A percentile compares a stretch with the other conserved stretches of the same genome.
Evolutionary conservation across 768 basidiomycete genomes (phyloP).

Genomic region (Saitozyma podzolica): DNA sequence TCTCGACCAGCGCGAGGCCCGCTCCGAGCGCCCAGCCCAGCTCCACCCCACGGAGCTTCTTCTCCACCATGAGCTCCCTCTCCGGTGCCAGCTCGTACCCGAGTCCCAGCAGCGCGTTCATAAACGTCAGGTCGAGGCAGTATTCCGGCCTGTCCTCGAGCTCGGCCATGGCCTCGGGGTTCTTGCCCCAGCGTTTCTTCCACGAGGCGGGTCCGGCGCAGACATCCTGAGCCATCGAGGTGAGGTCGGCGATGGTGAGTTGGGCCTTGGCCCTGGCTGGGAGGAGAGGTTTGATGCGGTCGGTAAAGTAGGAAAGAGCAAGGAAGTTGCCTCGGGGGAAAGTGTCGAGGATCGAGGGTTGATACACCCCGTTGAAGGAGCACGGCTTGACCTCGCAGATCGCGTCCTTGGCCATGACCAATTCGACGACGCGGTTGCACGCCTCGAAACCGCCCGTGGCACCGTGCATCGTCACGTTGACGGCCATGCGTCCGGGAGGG

Average conservation of each 20-base stretch:
- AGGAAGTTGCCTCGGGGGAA: conserved; percentile 83
- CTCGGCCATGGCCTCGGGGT: conserved; percentile 62
- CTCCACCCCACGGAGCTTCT: conserved; percentile 84
- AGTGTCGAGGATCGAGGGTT: conserved; percentile 83
- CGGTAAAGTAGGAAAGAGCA: conserved; percentile 97
- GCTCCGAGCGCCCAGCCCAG: conserved; percentile 92
- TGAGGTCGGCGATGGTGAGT: conserved; percentile 63
- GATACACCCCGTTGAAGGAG: conserved; percentile 96
- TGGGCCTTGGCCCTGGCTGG: conserved; percentile 41
- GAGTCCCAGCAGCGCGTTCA: conserved; percentile 79
- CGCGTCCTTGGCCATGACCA: conserved; percentile 92
- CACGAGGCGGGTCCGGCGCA: conserved; percentile 70
- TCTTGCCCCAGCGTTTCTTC: conserved; percentile 53
- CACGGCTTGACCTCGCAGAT: conserved; percentile 90
- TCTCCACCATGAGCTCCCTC: conserved; percentile 69
- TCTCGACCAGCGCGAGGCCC: conserved; percentile 51
- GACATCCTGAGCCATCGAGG: conserved; percentile 66
- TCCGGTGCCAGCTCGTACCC: conserved; percentile 84
- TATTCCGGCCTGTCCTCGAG: conserved; percentile 83
- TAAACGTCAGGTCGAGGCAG: conserved; percentile 94
- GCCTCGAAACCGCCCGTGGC: conserved; percentile 80
- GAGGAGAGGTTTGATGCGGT: conserved; percentile 80
- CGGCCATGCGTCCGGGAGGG: conserved; percentile 54
- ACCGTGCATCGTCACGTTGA: conserved; percentile 82
- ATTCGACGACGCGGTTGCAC: conserved; percentile 76